Evolutionary conservation across 257 asterid species (phyloP).

Genomic region (Solanum bukasovii): DNA sequence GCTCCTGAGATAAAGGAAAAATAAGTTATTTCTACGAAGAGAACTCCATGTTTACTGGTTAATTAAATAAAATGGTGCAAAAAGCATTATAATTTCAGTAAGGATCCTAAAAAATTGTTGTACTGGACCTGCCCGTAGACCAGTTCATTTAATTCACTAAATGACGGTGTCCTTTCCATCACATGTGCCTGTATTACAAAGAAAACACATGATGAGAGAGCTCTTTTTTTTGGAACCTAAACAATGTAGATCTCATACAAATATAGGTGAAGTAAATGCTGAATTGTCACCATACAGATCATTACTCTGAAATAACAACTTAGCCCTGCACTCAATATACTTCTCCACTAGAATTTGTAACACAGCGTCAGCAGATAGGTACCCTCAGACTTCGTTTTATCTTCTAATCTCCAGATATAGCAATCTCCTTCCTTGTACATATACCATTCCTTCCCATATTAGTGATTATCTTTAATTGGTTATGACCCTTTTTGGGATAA

Average conservation of each 20-base stretch:
- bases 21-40: neutral
- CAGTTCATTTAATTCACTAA: constrained; percentile 74
- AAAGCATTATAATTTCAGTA: constrained; percentile 4
- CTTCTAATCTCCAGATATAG: neutral
- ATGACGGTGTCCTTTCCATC: constrained; percentile 77
- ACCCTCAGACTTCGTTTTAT: neutral
- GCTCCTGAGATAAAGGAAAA: constrained; percentile 47
- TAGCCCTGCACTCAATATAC: neutral
- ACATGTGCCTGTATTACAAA: constrained; percentile 53
- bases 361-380: neutral
- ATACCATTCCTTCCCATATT: neutral
- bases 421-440: neutral
- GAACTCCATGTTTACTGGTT: neutral
- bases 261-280: neutral
- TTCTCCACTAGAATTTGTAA: neutral
- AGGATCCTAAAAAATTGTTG: neutral
- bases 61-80: constrained; percentile 8
- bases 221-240: neutral
- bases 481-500: neutral
- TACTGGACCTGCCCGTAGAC: constrained; percentile 83
- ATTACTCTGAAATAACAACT: neutral
- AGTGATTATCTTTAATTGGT: neutral
- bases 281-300: neutral
- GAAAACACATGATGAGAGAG: neutral
- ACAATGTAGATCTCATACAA: neutral